Base-by-base conservation (phyloP, 257 asterid species). In the Jasminum sambac region DNA sequence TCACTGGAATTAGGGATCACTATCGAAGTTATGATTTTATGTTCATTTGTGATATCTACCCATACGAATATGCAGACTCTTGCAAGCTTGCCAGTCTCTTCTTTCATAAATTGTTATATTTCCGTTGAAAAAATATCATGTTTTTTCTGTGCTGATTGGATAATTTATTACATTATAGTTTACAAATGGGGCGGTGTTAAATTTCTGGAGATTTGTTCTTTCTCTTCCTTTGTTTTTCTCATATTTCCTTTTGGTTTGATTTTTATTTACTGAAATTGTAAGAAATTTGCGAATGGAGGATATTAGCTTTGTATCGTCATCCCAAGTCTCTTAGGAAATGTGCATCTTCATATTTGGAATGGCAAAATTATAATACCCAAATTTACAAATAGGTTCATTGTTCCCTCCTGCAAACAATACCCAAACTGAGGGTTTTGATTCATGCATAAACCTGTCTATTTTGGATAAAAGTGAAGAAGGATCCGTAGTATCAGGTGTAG, bases 311-410 rank as follows among this genome's bases (percentile, higher is more conserved):
- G 4, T 55, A 8, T 21, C 23, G 62, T 19, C 3, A 21, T 19
- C 36, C 6, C 62, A 19, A 14, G 26, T 19, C 11, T 55, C 16
- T 0, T 21, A 1, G 0, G 30, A 55, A 19, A 55, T 55, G 36
- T 21, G 62, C 62, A 55, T 55, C 62, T 55, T 48, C 23, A 48
- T 19, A 48, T 48, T 48, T 48, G 58, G 16, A 48, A 48, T 14
- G 23, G 21, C 6, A 10, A 55, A 55, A 10, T 23, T 55, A 21
- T 55, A 23, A 55, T 19, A 7, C 16, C 11, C 6, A 11, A 19
- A 55, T 55, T 23, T 23, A 55, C 62, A 17, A 50, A 50, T 17
- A 17, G n/a, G 59, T 50, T 23, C 62, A 19, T 55, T 30, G 34
- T 11, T 55, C 26, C 14, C 61, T 52, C 61, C 12, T 52, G 26